Evolutionary conservation across 2,329 filamentous ascomycete genomes (phyloP).

Genomic region (Claviceps sp.): DNA sequence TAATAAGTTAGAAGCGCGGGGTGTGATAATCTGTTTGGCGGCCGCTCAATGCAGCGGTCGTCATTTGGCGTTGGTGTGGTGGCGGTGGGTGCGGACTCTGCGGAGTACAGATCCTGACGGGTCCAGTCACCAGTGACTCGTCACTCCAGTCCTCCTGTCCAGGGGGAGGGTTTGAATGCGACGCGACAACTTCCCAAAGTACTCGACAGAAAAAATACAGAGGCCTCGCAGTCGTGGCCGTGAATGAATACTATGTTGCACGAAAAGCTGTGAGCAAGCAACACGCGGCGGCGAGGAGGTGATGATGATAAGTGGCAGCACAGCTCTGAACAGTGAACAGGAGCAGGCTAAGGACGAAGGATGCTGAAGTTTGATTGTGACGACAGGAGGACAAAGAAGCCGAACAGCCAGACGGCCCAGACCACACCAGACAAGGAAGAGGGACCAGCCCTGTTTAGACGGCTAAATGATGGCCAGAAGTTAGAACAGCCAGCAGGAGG

Average conservation of each 20-base stretch:
- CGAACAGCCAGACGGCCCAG: not conserved
- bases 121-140: no score
- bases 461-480: not conserved
- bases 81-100: conserved; percentile 4
- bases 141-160: conserved; percentile 1
- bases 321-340: not conserved
- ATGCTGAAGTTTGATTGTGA: not conserved
- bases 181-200: not conserved
- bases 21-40: conserved; percentile 3
- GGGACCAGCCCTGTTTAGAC: not conserved
- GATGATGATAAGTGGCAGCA: not conserved
- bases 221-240: not conserved
- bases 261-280: not conserved
- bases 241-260: not conserved
- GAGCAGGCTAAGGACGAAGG: not conserved
- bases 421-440: not conserved
- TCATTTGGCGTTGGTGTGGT: conserved; percentile 4
- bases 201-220: not conserved
- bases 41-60: conserved; percentile 3
- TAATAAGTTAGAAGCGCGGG: conserved; percentile 1
- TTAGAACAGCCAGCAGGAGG: not conserved
- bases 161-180: not conserved
- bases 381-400: not conserved
- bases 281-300: not conserved
- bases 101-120: conserved; percentile 1